Percentiles rank a stretch among this genome's conserved stretches.
Evolutionary conservation across 2,329 filamentous ascomycete species (phyloP).

Genomic region (Penicillium digitatum): DNA sequence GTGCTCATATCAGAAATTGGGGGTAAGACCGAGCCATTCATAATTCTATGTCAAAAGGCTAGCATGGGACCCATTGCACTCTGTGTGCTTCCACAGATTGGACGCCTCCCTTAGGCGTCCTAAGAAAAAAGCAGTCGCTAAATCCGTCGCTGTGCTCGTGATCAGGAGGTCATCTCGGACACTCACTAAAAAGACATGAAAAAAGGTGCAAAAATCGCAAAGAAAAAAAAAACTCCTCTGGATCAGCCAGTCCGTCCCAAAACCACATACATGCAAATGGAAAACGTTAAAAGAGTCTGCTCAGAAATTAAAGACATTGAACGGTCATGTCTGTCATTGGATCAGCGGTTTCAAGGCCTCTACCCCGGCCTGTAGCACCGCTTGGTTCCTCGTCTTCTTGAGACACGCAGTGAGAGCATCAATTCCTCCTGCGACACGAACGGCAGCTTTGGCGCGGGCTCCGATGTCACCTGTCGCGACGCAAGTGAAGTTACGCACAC

Average conservation of each 20-base stretch:
- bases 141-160: slow-evolving; percentile 19
- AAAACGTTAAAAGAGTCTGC: slow-evolving; percentile 7
- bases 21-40: not conserved
- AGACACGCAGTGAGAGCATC: slow-evolving; percentile 66
- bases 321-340: slow-evolving; percentile 27
- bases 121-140: slow-evolving; percentile 16
- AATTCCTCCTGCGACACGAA: slow-evolving; percentile 61
- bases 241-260: slow-evolving; percentile 1
- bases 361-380: slow-evolving; percentile 67
- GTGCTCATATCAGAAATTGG: not conserved
- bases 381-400: slow-evolving; percentile 63
- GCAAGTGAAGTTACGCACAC: slow-evolving; percentile 67
- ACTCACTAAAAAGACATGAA: slow-evolving; percentile 4
- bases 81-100: not conserved
- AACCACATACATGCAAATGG: slow-evolving; percentile 12
- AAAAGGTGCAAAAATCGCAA: not conserved
- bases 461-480: slow-evolving; percentile 62
- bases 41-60: slow-evolving; percentile 2
- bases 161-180: slow-evolving; percentile 8
- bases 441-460: slow-evolving; percentile 54
- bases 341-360: slow-evolving; percentile 68
- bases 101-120: not conserved
- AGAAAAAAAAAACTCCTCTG: slow-evolving; percentile 6
- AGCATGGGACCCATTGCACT: not conserved
- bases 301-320: slow-evolving; percentile 1